Base-by-base conservation (phyloP, 2,329 filamentous ascomycete genomes). In the Talaromyces amestolkiae region DNA sequence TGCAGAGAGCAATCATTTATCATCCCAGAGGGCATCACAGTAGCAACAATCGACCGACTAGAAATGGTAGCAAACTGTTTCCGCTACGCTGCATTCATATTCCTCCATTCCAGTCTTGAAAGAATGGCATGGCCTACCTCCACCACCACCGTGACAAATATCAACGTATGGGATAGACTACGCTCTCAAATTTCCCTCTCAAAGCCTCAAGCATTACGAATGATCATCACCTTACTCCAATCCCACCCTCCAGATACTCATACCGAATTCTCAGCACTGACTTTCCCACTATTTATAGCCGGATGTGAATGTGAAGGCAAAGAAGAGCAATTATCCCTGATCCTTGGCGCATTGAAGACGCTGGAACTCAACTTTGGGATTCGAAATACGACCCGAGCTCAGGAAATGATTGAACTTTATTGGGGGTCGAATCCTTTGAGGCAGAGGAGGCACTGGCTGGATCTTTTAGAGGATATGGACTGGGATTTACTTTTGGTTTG, bases 231-330 rank as follows among this genome's bases (percentile, higher is more conserved):
- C 4, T 69, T 73, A 10, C 66, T 78, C 5, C 66, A 68, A 47
- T 67, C 68, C 0, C 70, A 71, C 11, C 71, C 74, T 4, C 70
- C 77, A 5, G 75, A 76, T 31, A 69, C 71, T 17, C 72, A 77
- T 47, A 76, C 74, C 67, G 76, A 78, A 59, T 77, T 72, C 43
- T 78, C 76, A 0, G 76, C 75, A 1, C 72, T 78, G 1, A 77
- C 76, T 3, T 78, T 78, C 61, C 76, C 76, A 19, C 66, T 78
- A 1, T 77, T 78, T 58, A 77, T 78, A 6, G 70, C 72, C 0
- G 76, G 76, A 0, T 76, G 75, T 47, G 76, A 77, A 37, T 74
- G 69, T 51, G 68, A 72, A 15, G 61, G 61, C 11, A 51, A 61
- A 1, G 19, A 65, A 5, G 66, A 58, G 7, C 71, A 77, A 11